Evolutionary conservation across 164 flowering plant genomes (phyloP).

Genomic region (Umbilicus rupestris): DNA sequence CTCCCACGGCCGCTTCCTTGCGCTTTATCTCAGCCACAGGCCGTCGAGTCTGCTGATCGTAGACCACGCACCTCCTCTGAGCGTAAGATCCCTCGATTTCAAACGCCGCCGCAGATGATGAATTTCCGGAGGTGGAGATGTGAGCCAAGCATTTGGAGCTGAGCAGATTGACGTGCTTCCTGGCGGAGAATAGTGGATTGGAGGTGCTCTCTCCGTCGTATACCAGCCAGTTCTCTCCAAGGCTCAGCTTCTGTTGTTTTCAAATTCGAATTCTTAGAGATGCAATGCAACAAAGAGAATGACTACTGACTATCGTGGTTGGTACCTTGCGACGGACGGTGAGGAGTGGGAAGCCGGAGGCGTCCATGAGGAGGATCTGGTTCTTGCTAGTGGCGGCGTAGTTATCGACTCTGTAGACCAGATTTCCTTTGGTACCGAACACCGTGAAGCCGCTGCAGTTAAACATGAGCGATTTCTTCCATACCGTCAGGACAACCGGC

Average conservation of each 20-base stretch:
- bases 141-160: constrained; percentile 34
- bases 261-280: not conserved
- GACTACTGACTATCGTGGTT: too few species aligned
- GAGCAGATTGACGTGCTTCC: constrained; percentile 36
- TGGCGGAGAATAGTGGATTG: constrained; percentile 34
- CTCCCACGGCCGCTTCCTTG: constrained; percentile 54
- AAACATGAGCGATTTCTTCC: constrained; percentile 76
- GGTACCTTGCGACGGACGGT: constrained; percentile 92
- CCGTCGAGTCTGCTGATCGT: constrained; percentile 28
- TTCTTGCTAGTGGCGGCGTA: constrained; percentile 33
- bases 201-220: constrained; percentile 46
- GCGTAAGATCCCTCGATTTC: constrained; percentile 59
- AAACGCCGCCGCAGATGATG: constrained; percentile 16
- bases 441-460: constrained; percentile 84
- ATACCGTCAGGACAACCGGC: constrained; percentile 47
- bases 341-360: constrained; percentile 52
- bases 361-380: constrained; percentile 76
- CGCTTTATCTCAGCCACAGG: constrained; percentile 50
- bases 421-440: constrained; percentile 48
- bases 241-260: constrained; percentile 40
- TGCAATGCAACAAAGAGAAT: too few species aligned
- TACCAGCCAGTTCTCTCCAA: constrained; percentile 52
- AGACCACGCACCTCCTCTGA: constrained; percentile 44
- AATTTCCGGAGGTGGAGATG: constrained; percentile 15
- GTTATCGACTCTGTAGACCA: constrained; percentile 69